Base-by-base conservation (phyloP, 2,329 filamentous ascomycete genomes). In the Emergomyces africanus region DNA sequence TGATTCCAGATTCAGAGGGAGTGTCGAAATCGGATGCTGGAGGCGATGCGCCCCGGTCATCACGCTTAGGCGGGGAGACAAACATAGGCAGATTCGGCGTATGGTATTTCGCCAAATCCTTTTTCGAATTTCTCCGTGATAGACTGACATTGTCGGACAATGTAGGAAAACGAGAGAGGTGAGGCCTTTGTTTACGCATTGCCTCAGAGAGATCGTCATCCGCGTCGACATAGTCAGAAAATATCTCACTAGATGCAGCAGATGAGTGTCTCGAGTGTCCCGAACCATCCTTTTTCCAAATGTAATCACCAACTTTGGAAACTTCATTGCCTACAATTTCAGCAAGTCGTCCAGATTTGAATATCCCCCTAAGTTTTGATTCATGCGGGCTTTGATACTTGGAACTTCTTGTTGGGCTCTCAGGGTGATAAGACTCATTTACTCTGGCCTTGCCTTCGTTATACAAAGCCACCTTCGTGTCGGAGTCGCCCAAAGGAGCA, bases 281-380 rank as follows among this genome's bases (percentile, higher is more conserved):
- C 37, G 67, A 70, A 4, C 23, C 20, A 37, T 86, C 83, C 65
- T 80, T 82, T 64, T 79, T 81, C 70, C 83, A 77, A 25, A 86
- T 80, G 49, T 81, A 76, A 55, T 83, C 82, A 18, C 82, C 81
- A 39, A 86, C 78, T 65, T 81, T 82, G 0, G 81, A 80, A 8
- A 85, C 79, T 65, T 86, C 84, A 61, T 78, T 79, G n/a, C 82
- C 80, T 2, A 95, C 81, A 35, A 89, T 80, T 35, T 83, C 87
- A 61, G 89, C 88, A 62, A 92, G 84, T 59, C 87, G 80, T 55
- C 84, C 82, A 2, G 85, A 86, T 73, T 90, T 92, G 73, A 96
- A 87, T 54, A 96, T 85, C 6, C 86, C 84, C 48, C 85, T 83
- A 9, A 90, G 78, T 41, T 82, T 83, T 10, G 82, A 83, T 75